Evolutionary conservation across 75 land plant species (phyloP).

Genomic region (Picea glauca): DNA sequence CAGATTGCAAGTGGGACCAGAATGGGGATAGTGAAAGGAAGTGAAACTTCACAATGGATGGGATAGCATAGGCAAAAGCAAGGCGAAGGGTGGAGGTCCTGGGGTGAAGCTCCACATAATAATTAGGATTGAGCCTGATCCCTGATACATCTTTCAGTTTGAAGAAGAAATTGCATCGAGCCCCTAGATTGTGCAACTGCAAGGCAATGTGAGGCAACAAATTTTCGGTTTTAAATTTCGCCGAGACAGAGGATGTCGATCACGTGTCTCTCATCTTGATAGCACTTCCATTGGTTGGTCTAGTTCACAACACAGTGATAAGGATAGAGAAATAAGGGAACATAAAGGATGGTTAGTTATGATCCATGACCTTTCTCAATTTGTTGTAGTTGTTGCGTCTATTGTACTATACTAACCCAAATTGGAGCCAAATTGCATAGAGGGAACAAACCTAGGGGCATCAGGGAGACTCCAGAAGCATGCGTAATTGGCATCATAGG

Average conservation of each 20-base stretch:
- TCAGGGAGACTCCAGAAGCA: no score
- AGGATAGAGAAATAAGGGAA: conserved; percentile 61
- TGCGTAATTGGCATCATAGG: no score
- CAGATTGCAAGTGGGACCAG: conserved; percentile 59
- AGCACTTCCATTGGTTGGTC: conserved; percentile 33
- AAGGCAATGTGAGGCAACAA: conserved; percentile 67
- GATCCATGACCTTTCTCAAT: conserved; percentile 90
- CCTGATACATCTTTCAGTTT: conserved; percentile 88
- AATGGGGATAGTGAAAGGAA: conserved; percentile 62
- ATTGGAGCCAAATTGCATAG: no score
- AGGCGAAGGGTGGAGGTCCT: conserved; percentile 23
- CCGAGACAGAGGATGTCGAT: no score
- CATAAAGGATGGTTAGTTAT: conserved; percentile 93
- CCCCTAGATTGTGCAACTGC: conserved; percentile 85
- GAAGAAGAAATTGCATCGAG: conserved; percentile 64
- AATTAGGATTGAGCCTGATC: conserved; percentile 85
- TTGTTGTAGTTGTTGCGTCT: conserved; percentile 88
- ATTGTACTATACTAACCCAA: conserved; percentile 35
- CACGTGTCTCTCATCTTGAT: conserved; percentile 28
- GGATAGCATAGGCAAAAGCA: conserved; percentile 58
- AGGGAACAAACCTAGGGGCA: no score
- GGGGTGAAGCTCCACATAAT: conserved; percentile 69
- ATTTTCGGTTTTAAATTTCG: conserved; percentile 74
- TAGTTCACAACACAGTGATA: conserved; percentile 28
- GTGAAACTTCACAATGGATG: conserved; percentile 75